These are phyloP conservation scores for Dendrobium officinale DNA, from an alignment of 106 monocot species.

Conservation along the genomic window DNA sequence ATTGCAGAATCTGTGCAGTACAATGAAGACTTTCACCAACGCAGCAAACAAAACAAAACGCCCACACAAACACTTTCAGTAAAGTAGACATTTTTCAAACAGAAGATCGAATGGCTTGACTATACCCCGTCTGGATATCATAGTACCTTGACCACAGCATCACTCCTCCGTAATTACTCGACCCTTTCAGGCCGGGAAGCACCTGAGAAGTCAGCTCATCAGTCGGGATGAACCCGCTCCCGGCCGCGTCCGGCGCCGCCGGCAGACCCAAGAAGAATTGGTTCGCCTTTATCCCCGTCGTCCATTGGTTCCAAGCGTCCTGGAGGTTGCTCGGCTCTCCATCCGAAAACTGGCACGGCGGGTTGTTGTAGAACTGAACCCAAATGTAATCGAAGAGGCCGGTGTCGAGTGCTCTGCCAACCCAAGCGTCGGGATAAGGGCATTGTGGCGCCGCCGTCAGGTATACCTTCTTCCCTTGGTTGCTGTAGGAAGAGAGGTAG, in stretches of 20 bases:
- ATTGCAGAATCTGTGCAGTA: too few species aligned
- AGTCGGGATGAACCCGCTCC: conserved; percentile 19
- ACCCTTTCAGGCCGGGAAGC: conserved; percentile 12
- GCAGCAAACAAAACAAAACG: too few species aligned
- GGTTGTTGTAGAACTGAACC: conserved; percentile 24
- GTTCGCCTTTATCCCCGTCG: neutral
- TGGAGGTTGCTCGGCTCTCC: conserved; percentile 1
- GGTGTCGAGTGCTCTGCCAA: conserved; percentile 14
- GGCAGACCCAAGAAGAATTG: conserved; percentile 16
- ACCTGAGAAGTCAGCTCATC: conserved; percentile 6
- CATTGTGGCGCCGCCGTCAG: conserved; percentile 25
- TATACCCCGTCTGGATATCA: neutral
- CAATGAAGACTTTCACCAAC: too few species aligned
- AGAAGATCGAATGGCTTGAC: too few species aligned
- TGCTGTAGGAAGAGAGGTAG: conserved; percentile 7
- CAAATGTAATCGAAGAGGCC: conserved; percentile 28
- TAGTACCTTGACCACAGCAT: conserved; percentile 23
- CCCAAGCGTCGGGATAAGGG: conserved; percentile 18
- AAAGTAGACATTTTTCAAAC: too few species aligned
- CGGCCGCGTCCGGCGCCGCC: conserved; percentile 8
- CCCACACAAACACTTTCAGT: too few species aligned
- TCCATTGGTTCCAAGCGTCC: conserved; percentile 22
- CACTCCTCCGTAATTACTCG: conserved; percentile 22
- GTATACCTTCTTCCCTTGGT: conserved; percentile 10
- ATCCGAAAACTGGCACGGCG: conserved; percentile 7